Percentiles rank a stretch among this genome's conserved stretches.
These are phyloP conservation scores for Claviceps spartinae DNA, from an alignment of 2,329 filamentous ascomycete genomes.

Conservation along the genomic window DNA sequence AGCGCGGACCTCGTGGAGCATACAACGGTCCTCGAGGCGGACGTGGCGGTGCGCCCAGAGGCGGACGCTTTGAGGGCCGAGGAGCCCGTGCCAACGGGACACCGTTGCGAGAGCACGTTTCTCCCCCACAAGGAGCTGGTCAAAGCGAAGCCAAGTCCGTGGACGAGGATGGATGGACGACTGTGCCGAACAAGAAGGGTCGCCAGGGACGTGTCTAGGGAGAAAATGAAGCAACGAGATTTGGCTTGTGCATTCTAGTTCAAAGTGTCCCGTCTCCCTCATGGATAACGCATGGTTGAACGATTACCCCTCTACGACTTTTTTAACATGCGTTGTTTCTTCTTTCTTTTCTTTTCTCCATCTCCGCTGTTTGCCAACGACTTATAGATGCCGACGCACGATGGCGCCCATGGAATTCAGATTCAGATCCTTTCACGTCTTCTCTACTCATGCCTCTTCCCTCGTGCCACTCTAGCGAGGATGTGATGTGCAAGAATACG, in stretches of 20 bases:
- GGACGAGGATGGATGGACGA: slow-evolving; percentile 53
- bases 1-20: slow-evolving; percentile 31
- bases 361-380: slow-evolving; percentile 11
- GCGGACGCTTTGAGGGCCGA: slow-evolving; percentile 31
- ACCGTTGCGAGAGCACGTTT: slow-evolving; percentile 22
- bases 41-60: slow-evolving; percentile 19
- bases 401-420: slow-evolving; percentile 12
- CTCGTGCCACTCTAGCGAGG: background rate
- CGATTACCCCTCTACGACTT: background rate
- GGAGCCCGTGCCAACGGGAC: slow-evolving; percentile 34
- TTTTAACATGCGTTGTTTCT: slow-evolving; percentile 16
- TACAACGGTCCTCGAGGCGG: slow-evolving; percentile 27
- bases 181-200: slow-evolving; percentile 28
- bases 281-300: slow-evolving; percentile 2
- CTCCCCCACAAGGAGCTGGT: slow-evolving; percentile 16
- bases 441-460: slow-evolving; percentile 4
- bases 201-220: slow-evolving; percentile 19
- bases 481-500: too few species aligned
- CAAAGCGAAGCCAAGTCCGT: slow-evolving; percentile 20
- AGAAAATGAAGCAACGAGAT: slow-evolving; percentile 15
- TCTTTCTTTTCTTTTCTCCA: background rate
- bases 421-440: slow-evolving; percentile 1
- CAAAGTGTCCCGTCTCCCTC: background rate
- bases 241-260: slow-evolving; percentile 18
- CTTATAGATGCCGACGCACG: slow-evolving; percentile 21